A percentile compares a stretch with the other conserved stretches of the same genome.
phyloP scores from a whole-genome alignment of 495 filamentous ascomycete genomes.

The Neurospora africana region DNA sequence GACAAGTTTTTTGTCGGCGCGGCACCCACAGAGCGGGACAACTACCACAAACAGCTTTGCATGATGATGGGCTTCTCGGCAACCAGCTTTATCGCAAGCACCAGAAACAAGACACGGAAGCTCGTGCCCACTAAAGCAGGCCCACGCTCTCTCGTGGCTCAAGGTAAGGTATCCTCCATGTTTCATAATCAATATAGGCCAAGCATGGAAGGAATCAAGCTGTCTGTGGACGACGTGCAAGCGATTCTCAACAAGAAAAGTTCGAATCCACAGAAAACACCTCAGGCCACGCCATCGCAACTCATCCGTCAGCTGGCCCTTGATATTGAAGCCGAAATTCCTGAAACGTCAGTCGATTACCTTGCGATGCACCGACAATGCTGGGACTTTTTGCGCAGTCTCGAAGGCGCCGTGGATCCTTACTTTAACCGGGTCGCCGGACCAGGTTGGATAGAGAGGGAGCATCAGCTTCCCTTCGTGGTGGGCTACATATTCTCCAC shows the following conservation, averaged over 20 bases:
- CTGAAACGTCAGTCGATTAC: not conserved
- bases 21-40: not conserved
- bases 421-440: not conserved
- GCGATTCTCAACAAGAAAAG: not conserved
- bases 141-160: not conserved
- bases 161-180: not conserved
- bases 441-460: not conserved
- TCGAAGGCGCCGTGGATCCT: not conserved
- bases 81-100: not conserved
- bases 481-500: constrained; percentile 1
- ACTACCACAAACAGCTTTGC: constrained; percentile 3
- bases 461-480: constrained; percentile 1
- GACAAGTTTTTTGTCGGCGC: constrained; percentile 2
- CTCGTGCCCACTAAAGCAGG: not conserved
- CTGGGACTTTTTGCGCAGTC: not conserved
- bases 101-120: constrained; percentile 2
- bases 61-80: constrained; percentile 4
- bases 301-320: not conserved
- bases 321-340: not conserved
- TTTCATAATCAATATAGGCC: not conserved
- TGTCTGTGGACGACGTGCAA: not conserved
- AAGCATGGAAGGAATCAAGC: not conserved
- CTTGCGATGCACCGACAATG: not conserved
- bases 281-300: not conserved
- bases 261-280: not conserved